These are phyloP conservation scores for Naumovozyma castellii DNA, from an alignment of 805 yeast species.

Conservation along the genomic window DNA sequence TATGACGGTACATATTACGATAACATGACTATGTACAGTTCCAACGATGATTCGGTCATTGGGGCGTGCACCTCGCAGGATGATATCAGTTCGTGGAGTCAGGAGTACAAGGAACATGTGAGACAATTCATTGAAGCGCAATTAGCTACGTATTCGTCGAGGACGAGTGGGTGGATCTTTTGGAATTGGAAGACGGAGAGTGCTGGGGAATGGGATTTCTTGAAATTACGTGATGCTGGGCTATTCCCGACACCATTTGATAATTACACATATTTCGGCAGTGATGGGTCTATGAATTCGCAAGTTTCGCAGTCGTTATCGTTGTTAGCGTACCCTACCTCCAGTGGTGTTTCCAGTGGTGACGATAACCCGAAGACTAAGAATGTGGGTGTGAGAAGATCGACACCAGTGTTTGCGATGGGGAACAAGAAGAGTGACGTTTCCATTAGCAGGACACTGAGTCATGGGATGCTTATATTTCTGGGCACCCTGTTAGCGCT, in stretches of 20 bases:
- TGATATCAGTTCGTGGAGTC: constrained; percentile 34
- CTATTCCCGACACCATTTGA: constrained; percentile 56
- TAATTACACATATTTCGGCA: constrained; percentile 39
- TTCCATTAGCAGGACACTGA: too few species aligned
- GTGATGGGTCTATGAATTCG: constrained; percentile 17
- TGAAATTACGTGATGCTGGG: constrained; percentile 37
- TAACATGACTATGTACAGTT: constrained; percentile 7
- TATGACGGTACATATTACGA: constrained; percentile 40
- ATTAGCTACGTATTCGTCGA: constrained; percentile 40
- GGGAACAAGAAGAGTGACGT: neutral
- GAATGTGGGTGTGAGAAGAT: neutral
- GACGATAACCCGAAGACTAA: neutral
- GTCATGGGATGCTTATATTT: too few species aligned
- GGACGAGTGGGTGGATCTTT: constrained; percentile 52
- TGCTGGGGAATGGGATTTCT: constrained; percentile 60
- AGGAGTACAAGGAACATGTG: constrained; percentile 34
- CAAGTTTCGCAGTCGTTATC: constrained; percentile 12
- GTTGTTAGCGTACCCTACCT: constrained; percentile 7
- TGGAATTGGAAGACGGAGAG: constrained; percentile 66
- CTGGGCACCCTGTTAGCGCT: too few species aligned
- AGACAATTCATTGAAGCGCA: constrained; percentile 55
- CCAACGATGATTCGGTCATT: constrained; percentile 14
- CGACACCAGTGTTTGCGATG: neutral
- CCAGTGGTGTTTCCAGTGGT: neutral
- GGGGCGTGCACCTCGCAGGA: constrained; percentile 39